Percentiles rank a stretch among this genome's conserved stretches.
phyloP scores from a whole-genome alignment of 306 rosid genomes.

The Erythrophleum fordii region DNA sequence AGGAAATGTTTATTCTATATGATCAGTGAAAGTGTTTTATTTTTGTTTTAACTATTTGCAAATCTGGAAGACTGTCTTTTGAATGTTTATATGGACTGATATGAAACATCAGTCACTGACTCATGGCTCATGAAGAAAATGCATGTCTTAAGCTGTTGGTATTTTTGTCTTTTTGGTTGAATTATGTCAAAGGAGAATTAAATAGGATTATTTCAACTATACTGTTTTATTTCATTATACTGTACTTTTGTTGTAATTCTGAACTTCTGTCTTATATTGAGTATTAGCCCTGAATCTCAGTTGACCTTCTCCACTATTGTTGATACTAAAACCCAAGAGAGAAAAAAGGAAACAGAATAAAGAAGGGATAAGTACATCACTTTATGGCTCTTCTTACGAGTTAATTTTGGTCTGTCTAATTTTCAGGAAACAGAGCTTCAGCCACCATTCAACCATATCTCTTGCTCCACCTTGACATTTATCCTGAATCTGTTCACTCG shows the following conservation, averaged over 20 bases:
- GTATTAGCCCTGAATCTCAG: no score
- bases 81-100: neutral
- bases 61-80: neutral
- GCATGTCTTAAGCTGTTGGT: neutral
- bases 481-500: slow-evolving; percentile 66
- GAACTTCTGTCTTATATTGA: no score
- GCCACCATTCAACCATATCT: slow-evolving; percentile 80
- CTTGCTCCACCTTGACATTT: slow-evolving; percentile 89
- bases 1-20: no score
- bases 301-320: no score
- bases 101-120: neutral
- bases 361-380: neutral
- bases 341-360: neutral
- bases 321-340: slow-evolving; percentile 3
- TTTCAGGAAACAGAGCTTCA: slow-evolving; percentile 55
- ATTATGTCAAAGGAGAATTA: neutral
- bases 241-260: no score
- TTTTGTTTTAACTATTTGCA: slow-evolving; percentile 39
- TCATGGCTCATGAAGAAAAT: neutral
- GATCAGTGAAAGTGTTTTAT: no score
- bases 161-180: neutral
- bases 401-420: neutral
- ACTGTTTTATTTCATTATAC: no score
- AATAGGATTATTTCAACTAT: no score
- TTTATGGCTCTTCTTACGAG: neutral